Percentiles rank a stretch among this genome's conserved stretches.
These are phyloP conservation scores for Neurospora sp. DNA, from an alignment of 495 filamentous ascomycete species.

Conservation along the genomic window DNA sequence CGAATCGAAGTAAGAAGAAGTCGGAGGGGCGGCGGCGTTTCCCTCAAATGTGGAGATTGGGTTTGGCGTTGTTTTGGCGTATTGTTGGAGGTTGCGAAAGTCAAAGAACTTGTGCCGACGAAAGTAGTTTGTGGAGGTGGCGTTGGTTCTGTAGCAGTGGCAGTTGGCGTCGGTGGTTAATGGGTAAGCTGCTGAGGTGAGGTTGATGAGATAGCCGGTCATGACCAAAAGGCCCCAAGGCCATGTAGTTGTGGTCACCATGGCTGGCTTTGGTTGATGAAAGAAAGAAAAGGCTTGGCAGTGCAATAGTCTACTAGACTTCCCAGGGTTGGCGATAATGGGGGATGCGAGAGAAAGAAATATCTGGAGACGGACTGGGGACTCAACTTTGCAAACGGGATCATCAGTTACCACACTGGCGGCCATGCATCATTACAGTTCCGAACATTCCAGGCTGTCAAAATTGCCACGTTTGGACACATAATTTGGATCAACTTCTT, in stretches of 20 bases:
- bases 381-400: not conserved
- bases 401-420: not conserved
- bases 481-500: not conserved
- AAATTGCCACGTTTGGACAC: not conserved
- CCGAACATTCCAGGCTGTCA: not conserved
- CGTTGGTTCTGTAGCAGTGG: slow-evolving; percentile 39
- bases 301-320: not conserved
- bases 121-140: slow-evolving; percentile 44
- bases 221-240: not conserved
- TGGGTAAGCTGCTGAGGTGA: slow-evolving; percentile 19
- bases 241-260: not conserved
- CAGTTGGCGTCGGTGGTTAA: slow-evolving; percentile 35
- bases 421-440: not conserved
- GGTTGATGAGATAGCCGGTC: slow-evolving; percentile 1
- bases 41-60: slow-evolving; percentile 14
- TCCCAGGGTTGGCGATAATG: not conserved
- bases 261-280: not conserved
- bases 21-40: slow-evolving; percentile 22
- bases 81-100: slow-evolving; percentile 43
- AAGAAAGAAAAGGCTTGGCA: not conserved
- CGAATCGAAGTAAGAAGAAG: slow-evolving; percentile 29
- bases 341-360: not conserved
- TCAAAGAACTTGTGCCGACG: slow-evolving; percentile 57
- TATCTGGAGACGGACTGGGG: not conserved
- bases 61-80: slow-evolving; percentile 14